Evolutionary conservation across 768 basidiomycete species (phyloP), one percentile per base, ranked within the genome.

Genomic region (Leucocoprinus leucothites): DNA sequence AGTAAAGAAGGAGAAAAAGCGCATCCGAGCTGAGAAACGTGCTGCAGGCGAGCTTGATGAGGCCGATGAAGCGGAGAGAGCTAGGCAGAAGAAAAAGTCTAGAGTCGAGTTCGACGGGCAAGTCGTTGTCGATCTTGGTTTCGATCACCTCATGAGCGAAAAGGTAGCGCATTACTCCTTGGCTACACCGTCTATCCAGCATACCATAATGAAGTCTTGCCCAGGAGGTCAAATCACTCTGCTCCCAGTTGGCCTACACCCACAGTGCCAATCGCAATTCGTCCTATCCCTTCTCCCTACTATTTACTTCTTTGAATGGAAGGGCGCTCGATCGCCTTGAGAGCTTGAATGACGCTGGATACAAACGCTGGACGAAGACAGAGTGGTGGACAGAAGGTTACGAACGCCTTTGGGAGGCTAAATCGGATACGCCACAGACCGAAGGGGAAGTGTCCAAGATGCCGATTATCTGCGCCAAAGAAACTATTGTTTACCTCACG

Each of bases 111-210:
- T 82, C 60, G 77, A 81, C 5, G 91, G 88, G 19, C 79, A 77
- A 56, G 78, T 94, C 2, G 82, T 92, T 31, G 69, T 98, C 18
- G 97, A 99, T 72, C 77, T 98, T 16, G 92, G 86, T 8, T 98
- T 97, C 67, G 95, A 98, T 67, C 82, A 94, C 42, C 75, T 86
- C 71, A 98, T 98, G 96, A 84, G 76, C 55, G 93, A 96, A 58
- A 92, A 94, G 75, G 94, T 95, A 38, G 31, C 11, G 31, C 31
- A 69, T 61, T 86, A 69, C 46, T n/a, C 31, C n/a, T 52, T 45
- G 19, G 5, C 47, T n/a, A 13, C 42, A 14, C 43, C 41, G 16
- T 28, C 31, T 41, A n/a, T 46, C 50, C 18, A 42, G 19, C 31
- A 48, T 58, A 58, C 58, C 58, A 49, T 59, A 48, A 34, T 19